A percentile compares a stretch with the other conserved stretches of the same genome.
Evolutionary conservation across 805 yeast genomes (phyloP).

Genomic region (Candida manassasensis): DNA sequence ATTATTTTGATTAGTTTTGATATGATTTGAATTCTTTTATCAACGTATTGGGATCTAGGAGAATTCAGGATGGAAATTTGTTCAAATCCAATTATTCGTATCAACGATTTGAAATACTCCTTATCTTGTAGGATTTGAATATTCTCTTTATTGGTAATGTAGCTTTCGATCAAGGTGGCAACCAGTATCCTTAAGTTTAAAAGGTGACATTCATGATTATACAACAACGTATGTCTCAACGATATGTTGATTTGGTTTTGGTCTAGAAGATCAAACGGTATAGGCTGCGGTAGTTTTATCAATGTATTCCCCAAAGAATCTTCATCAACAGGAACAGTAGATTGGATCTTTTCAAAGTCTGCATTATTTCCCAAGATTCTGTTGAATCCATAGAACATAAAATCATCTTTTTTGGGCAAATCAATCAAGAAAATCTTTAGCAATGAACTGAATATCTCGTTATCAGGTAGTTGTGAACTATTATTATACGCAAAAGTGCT

Average conservation of each 20-base stretch:
- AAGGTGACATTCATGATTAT: slow-evolving; percentile 40
- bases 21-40: slow-evolving; percentile 36
- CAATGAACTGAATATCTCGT: slow-evolving; percentile 23
- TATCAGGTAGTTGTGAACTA: slow-evolving; percentile 9
- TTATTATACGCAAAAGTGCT: slow-evolving; percentile 22
- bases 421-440: slow-evolving; percentile 38
- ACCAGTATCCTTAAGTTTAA: slow-evolving; percentile 43
- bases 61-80: slow-evolving; percentile 42
- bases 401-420: slow-evolving; percentile 33
- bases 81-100: slow-evolving; percentile 43
- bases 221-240: slow-evolving; percentile 3
- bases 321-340: slow-evolving; percentile 32
- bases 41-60: slow-evolving; percentile 40
- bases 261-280: slow-evolving; percentile 14
- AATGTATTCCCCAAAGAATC: slow-evolving; percentile 19
- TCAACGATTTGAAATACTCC: slow-evolving; percentile 36
- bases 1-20: slow-evolving; percentile 37
- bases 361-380: slow-evolving; percentile 48
- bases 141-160: slow-evolving; percentile 24
- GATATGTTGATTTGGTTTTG: slow-evolving; percentile 7
- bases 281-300: slow-evolving; percentile 25
- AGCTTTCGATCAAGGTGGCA: slow-evolving; percentile 45
- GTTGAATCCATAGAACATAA: slow-evolving; percentile 51
- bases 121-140: slow-evolving; percentile 28
- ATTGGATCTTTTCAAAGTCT: slow-evolving; percentile 39